A percentile compares a stretch with the other conserved stretches of the same genome.
Conservation (phyloP, 495 filamentous ascomycete genomes). For the Xylaria castorea region DNA sequence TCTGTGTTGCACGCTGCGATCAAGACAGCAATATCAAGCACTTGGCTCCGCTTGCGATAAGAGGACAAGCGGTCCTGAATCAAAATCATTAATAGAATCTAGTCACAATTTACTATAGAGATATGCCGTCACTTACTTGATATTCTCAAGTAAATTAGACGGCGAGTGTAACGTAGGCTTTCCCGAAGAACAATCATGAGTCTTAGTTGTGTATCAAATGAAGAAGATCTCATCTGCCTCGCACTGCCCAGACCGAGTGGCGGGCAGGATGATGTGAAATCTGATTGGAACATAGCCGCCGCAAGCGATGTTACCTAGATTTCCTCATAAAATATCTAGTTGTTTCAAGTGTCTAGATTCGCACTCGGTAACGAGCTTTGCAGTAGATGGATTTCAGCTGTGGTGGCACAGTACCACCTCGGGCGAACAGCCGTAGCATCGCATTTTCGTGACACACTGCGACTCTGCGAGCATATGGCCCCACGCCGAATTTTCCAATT, state of each 20-base stretch:
- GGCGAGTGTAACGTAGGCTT: background rate
- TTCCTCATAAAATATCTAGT: background rate
- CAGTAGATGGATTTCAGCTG: slow-evolving; percentile 18
- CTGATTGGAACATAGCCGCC: slow-evolving; percentile 8
- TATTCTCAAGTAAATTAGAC: background rate
- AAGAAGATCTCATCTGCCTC: slow-evolving; percentile 9
- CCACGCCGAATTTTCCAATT: background rate
- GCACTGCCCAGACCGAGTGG: background rate
- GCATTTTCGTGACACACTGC: slow-evolving; percentile 13
- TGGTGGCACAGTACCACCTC: slow-evolving; percentile 20
- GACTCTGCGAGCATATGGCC: slow-evolving; percentile 8
- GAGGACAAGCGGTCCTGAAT: background rate
- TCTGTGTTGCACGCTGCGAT: background rate
- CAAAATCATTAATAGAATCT: background rate
- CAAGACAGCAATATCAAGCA: background rate
- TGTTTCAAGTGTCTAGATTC: slow-evolving; percentile 13
- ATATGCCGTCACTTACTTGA: background rate
- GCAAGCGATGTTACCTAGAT: slow-evolving; percentile 1
- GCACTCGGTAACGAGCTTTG: slow-evolving; percentile 13
- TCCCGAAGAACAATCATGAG: background rate
- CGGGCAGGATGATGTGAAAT: background rate
- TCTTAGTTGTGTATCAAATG: background rate
- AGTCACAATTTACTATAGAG: background rate
- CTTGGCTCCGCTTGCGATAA: too few relatives aligned
- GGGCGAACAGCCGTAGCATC: background rate